Conservation (phyloP, 768 basidiomycete species). For the Boletellus ananiceps region DNA sequence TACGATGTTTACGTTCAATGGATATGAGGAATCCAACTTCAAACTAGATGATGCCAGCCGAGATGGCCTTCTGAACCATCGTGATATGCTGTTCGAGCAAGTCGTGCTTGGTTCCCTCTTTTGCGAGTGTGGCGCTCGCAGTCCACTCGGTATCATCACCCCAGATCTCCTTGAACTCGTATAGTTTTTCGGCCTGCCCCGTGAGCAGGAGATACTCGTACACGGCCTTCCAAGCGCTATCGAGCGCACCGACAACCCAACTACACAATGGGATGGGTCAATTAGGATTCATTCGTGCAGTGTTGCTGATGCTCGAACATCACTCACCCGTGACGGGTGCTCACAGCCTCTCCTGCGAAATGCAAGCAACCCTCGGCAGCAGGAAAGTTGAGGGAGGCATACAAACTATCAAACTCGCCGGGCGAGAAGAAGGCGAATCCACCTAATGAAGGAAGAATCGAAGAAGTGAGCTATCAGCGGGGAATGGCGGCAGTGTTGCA, state of each 20-base stretch:
- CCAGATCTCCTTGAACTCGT: constrained; percentile 26
- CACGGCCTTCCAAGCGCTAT: constrained; percentile 35
- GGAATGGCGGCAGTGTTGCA: constrained; percentile 18
- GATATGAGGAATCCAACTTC: not conserved
- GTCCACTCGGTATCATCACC: constrained; percentile 9
- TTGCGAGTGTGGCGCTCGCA: too few species aligned
- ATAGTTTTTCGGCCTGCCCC: constrained; percentile 3
- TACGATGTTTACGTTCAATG: not conserved
- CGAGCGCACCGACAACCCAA: constrained; percentile 38
- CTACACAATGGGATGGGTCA: constrained; percentile 12
- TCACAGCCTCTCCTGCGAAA: constrained; percentile 15
- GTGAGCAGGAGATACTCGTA: constrained; percentile 20
- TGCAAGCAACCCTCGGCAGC: constrained; percentile 20
- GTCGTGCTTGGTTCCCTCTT: too few species aligned
- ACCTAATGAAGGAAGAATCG: constrained; percentile 20
- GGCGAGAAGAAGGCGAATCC: constrained; percentile 40
- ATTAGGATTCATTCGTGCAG: not conserved
- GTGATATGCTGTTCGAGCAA: not conserved
- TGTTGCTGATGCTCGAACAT: not conserved
- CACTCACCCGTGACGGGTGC: constrained; percentile 14
- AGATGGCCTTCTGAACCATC: not conserved
- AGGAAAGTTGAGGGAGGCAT: constrained; percentile 29
- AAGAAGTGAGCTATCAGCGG: not conserved
- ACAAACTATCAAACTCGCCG: constrained; percentile 34
- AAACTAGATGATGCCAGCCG: not conserved